Conservation (phyloP, 495 filamentous ascomycete genomes). For the Xylaria cubensis region DNA sequence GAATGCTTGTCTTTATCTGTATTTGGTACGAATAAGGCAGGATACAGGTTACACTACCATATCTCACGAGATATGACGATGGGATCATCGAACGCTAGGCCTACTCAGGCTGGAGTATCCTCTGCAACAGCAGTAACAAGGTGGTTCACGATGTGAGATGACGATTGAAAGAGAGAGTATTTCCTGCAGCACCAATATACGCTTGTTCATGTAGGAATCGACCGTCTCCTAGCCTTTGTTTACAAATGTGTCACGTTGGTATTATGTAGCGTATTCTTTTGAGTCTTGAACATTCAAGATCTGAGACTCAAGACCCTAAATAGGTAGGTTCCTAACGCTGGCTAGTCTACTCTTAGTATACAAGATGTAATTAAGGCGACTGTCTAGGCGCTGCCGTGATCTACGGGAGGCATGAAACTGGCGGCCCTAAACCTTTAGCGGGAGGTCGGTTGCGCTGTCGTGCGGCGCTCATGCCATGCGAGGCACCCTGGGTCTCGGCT, state of each 20-base stretch:
- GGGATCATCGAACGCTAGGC: slow-evolving; percentile 20
- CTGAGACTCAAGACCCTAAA: neutral
- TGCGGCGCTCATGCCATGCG: slow-evolving; percentile 7
- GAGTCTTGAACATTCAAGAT: neutral
- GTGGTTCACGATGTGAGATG: slow-evolving; percentile 17
- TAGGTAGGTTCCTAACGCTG: slow-evolving; percentile 4
- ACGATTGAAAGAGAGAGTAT: slow-evolving; percentile 1
- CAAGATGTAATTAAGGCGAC: neutral
- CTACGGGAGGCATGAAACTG: slow-evolving; percentile 22
- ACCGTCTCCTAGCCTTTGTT: neutral
- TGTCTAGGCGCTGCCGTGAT: neutral
- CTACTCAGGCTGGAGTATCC: neutral
- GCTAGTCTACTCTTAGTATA: neutral
- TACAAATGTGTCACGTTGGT: neutral
- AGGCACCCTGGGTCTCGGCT: slow-evolving; percentile 21
- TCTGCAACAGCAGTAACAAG: neutral
- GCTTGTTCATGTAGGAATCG: neutral
- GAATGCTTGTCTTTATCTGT: neutral
- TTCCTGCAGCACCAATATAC: neutral
- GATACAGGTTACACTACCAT: neutral
- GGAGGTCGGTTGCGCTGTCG: slow-evolving; percentile 9
- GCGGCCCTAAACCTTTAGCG: slow-evolving; percentile 22
- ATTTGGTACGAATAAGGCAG: neutral
- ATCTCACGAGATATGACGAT: slow-evolving; percentile 15
- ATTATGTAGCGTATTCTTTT: neutral